Base-by-base conservation (phyloP, 2,329 filamentous ascomycete genomes). In the Ramularia collo-cygni region DNA sequence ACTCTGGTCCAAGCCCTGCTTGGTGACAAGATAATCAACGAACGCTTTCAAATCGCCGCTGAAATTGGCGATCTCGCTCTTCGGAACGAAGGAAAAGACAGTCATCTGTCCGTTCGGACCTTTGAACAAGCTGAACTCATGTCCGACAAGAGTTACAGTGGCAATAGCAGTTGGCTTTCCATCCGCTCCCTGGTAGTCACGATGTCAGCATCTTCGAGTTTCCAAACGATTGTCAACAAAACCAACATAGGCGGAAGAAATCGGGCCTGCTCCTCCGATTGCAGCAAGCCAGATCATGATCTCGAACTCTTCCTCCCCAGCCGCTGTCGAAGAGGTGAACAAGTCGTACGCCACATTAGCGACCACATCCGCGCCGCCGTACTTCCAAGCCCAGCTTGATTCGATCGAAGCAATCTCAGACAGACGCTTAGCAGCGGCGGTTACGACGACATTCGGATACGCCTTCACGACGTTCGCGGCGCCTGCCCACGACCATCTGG, bases 271-370 rank as follows among this genome's bases (percentile, higher is more conserved):
- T 37, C 72, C 69, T 18, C 71, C 74, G 35, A 77, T 61, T 17
- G 72, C 72, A 4, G 66, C 70, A 34, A 78, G 65, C 77, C 78
- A 82, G 51, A 82, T 69, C 77, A 82, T 82, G 51, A 81, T 65
- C 59, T 81, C 78, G 55, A 76, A 79, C 48, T 75, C 64, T 8
- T 66, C 53, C 33, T 47, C 55, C 32, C 63, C 66, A 28, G 62
- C 62, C 2, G 72, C 66, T 16, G 64, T 64, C 29, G 70, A 66
- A 5, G 65, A 63, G 12, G 75, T 75, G 60, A 80, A 81, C 37
- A 80, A 58, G 55, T 81, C 76, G 52, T 78, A 80, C n/a, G 76
- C 66, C 14, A 81, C 76, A 52, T 81, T 69, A 37, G 75, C 74
- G 30, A 75, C 63, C 39, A 79, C 58, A 42, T 46, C 47, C 40